Percentiles rank a stretch among this genome's conserved stretches.
Evolutionary conservation across 192 early-diverging fungal genomes (phyloP).

Genomic region (Lobosporangium transversale): DNA sequence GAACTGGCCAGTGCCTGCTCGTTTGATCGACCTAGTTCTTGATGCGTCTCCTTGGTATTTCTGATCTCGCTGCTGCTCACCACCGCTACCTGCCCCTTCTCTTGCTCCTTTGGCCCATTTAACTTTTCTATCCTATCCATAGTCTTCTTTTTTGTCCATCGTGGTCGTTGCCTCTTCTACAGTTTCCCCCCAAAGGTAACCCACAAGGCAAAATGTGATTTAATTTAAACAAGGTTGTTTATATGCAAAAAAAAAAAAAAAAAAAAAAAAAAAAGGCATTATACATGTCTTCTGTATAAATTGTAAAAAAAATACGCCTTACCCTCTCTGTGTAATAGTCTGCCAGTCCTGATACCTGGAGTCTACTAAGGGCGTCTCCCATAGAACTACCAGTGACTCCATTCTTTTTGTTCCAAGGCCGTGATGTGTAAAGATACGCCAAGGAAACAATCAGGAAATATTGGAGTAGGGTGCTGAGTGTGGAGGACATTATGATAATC

Average conservation of each 20-base stretch:
- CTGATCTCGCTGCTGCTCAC: no score
- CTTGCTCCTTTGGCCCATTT: background rate
- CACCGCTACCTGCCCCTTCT: background rate
- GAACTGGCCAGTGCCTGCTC: background rate
- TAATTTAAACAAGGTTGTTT: no score
- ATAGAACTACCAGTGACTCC: background rate
- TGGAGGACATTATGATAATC: slow-evolving; percentile 3
- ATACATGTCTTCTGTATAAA: no score
- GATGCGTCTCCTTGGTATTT: no score
- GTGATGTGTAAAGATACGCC: slow-evolving; percentile 8
- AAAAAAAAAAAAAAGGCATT: no score
- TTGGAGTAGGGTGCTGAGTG: slow-evolving; percentile 5
- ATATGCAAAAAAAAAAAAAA: no score
- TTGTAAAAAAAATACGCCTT: no score
- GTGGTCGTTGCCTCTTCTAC: background rate
- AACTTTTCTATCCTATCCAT: no score
- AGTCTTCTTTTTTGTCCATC: background rate
- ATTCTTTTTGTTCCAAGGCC: slow-evolving; percentile 9
- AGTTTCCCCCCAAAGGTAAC: background rate
- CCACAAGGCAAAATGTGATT: no score
- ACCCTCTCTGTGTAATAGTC: slow-evolving; percentile 7
- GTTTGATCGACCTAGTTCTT: no score
- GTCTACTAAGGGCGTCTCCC: no score
- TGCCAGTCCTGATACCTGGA: slow-evolving; percentile 6
- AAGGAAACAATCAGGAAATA: slow-evolving; percentile 14